phyloP scores from a whole-genome alignment of 768 basidiomycete genomes.

The Suillus variegatus region DNA sequence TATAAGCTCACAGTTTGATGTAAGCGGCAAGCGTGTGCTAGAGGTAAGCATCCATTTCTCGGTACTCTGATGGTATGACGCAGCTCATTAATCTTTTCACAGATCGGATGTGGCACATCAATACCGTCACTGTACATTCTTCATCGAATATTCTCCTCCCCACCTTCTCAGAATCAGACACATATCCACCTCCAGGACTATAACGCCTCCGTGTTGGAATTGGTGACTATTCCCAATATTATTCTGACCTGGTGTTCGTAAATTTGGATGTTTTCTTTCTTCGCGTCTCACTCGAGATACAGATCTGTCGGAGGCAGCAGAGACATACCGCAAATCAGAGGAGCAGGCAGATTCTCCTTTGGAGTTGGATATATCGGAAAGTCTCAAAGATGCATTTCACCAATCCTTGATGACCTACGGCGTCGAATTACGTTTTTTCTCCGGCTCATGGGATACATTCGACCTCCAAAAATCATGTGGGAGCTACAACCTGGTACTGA shows the following conservation, averaged over 20 bases:
- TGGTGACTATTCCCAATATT: slow-evolving; percentile 80
- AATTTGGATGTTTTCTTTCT: not conserved
- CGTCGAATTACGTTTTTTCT: slow-evolving; percentile 72
- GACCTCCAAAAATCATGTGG: slow-evolving; percentile 34
- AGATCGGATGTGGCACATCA: slow-evolving; percentile 95
- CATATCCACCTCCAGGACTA: slow-evolving; percentile 89
- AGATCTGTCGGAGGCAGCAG: slow-evolving; percentile 67
- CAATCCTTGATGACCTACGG: slow-evolving; percentile 52
- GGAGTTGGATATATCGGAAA: slow-evolving; percentile 66
- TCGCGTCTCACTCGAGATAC: not conserved
- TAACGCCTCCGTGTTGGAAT: slow-evolving; percentile 76
- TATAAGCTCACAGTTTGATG: slow-evolving; percentile 23
- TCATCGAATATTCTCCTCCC: slow-evolving; percentile 51
- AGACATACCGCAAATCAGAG: slow-evolving; percentile 40
- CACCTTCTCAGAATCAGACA: slow-evolving; percentile 34
- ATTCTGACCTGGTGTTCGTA: slow-evolving; percentile 80
- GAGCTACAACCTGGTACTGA: slow-evolving; percentile 73
- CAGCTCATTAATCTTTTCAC: not conserved
- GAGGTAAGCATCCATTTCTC: slow-evolving; percentile 53
- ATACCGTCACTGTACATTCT: slow-evolving; percentile 81
- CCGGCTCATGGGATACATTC: slow-evolving; percentile 78
- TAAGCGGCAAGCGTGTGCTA: slow-evolving; percentile 57
- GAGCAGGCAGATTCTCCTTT: slow-evolving; percentile 31
- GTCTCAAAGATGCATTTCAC: slow-evolving; percentile 66
- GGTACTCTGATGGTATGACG: not conserved